A percentile compares a stretch with the other conserved stretches of the same genome.
Conservation (phyloP, 306 rosid genomes). For the Cyamopsis tetragonoloba region DNA sequence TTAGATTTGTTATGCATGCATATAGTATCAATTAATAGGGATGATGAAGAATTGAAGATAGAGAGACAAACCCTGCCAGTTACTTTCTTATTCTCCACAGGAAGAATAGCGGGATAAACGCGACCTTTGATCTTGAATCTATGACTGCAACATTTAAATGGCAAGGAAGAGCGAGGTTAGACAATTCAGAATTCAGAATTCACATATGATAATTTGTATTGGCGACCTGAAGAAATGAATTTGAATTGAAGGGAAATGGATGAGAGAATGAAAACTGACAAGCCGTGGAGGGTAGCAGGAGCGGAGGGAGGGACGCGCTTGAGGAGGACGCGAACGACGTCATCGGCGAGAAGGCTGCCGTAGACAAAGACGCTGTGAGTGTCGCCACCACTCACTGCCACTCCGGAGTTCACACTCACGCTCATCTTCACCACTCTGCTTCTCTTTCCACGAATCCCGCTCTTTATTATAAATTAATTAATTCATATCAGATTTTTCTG, state of each 20-base stretch:
- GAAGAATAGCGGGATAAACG: slow-evolving; percentile 88
- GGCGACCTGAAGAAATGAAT: too few species aligned
- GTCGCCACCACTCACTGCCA: background rate
- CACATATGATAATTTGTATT: too few species aligned
- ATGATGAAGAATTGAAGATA: background rate
- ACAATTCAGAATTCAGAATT: too few species aligned
- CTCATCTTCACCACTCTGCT: background rate
- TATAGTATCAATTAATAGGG: too few species aligned
- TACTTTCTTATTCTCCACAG: slow-evolving; percentile 49
- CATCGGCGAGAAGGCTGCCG: slow-evolving; percentile 80
- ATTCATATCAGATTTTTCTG: too few species aligned
- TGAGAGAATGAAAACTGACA: slow-evolving; percentile 39
- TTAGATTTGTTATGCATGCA: background rate
- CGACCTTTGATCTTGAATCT: slow-evolving; percentile 82
- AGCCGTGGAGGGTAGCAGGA: slow-evolving; percentile 51
- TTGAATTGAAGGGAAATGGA: background rate
- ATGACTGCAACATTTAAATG: slow-evolving; percentile 60
- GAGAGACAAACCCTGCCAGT: slow-evolving; percentile 49
- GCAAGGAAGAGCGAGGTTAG: too few species aligned
- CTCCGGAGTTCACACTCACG: background rate
- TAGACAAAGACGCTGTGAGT: slow-evolving; percentile 75
- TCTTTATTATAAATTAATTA: background rate
- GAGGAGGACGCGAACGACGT: slow-evolving; percentile 59
- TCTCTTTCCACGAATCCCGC: background rate
- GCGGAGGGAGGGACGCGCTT: slow-evolving; percentile 63